phyloP scores from a whole-genome alignment of 257 asterid species.

The Petunia secreta region DNA sequence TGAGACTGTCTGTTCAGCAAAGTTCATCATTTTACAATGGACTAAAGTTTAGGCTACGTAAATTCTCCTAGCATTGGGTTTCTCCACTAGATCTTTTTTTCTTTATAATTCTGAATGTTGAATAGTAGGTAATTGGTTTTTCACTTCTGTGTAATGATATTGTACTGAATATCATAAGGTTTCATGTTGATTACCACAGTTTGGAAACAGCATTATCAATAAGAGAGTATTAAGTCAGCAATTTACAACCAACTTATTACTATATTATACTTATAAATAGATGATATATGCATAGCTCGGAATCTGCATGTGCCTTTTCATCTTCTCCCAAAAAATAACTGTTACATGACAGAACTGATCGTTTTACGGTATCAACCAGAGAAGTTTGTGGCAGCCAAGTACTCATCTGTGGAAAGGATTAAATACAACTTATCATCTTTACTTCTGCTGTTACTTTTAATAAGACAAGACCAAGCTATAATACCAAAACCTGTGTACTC shows the following conservation, averaged over 20 bases:
- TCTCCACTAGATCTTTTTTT: too few relatives aligned
- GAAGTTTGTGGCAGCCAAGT: conserved; percentile 82
- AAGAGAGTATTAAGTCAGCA: not conserved
- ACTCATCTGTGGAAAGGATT: conserved; percentile 86
- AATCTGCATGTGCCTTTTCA: too few relatives aligned
- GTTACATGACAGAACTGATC: too few relatives aligned
- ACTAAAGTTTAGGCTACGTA: conserved; percentile 17
- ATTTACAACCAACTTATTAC: too few relatives aligned
- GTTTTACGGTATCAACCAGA: conserved; percentile 49
- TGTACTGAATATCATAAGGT: not conserved
- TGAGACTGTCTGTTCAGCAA: conserved; percentile 4
- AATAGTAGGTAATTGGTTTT: not conserved
- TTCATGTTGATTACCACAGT: not conserved
- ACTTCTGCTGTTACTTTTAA: conserved; percentile 54
- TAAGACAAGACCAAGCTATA: conserved; percentile 58
- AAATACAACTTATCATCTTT: conserved; percentile 63
- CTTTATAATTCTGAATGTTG: not conserved
- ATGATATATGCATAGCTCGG: too few relatives aligned
- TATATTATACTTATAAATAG: too few relatives aligned
- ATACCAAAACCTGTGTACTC: conserved; percentile 49
- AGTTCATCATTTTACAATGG: conserved; percentile 17
- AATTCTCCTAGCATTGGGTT: not conserved
- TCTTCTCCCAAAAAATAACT: too few relatives aligned
- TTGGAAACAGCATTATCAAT: not conserved
- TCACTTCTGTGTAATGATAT: not conserved